These are phyloP conservation scores for Acanthamoeba royreba DNA, from an alignment of 208 protist species.

Conservation along the genomic window DNA sequence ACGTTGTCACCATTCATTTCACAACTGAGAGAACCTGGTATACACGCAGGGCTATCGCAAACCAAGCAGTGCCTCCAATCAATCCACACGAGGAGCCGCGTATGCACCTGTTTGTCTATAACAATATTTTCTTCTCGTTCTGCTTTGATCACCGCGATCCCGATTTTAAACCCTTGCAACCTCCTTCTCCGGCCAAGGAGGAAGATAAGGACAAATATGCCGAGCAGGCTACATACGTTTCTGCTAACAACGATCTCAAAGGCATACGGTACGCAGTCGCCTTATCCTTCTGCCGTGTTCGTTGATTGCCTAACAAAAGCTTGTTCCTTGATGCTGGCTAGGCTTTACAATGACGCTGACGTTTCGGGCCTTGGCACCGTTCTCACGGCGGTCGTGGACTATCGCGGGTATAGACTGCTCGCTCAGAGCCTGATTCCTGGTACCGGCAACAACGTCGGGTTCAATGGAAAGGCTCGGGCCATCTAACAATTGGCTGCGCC, in stretches of 20 bases:
- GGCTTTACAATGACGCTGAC: conserved; percentile 52
- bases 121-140: conserved; percentile 74
- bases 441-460: not conserved
- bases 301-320: not conserved
- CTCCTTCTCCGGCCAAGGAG: not conserved
- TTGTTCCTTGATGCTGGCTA: not conserved
- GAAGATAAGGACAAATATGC: not conserved
- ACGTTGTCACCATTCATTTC: not conserved
- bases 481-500: conserved; percentile 54
- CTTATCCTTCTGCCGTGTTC: not conserved
- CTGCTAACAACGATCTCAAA: conserved; percentile 63
- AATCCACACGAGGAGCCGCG: conserved; percentile 57
- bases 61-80: conserved; percentile 49
- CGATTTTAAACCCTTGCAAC: not conserved
- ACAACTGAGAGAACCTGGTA: not conserved
- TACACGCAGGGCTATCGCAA: conserved; percentile 10
- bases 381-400: conserved; percentile 68
- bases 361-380: conserved; percentile 61
- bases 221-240: not conserved
- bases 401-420: conserved; percentile 65
- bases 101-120: conserved; percentile 69
- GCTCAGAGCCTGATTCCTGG: conserved; percentile 71
- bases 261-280: not conserved
- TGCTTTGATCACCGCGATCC: conserved; percentile 55
- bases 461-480: no score